Base-by-base conservation (phyloP, 129 eudicot species). In the Heracleum sosnowskyi region DNA sequence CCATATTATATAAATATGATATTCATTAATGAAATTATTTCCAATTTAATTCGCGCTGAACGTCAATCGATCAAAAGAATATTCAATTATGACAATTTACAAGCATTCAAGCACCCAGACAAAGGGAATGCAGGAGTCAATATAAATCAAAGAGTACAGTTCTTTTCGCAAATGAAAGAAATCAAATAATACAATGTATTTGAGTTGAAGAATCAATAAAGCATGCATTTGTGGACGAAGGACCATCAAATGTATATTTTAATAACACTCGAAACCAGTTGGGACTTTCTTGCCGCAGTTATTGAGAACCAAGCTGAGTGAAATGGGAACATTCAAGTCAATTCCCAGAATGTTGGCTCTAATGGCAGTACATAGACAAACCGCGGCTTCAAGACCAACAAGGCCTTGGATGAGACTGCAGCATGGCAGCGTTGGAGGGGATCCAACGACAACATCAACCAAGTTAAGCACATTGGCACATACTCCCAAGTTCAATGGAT, bases 321-420 rank as follows among this genome's bases (percentile, higher is more conserved):
- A 69, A 40, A 89, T 55, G n/a, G 90, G 93, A 55, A 89, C 82
- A 75, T 89, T 79, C 5, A 89, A 66, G 80, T 89, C 78, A 62
- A 89, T 86, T 13, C 92, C 90, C 63, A 88, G 79, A 53, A 90
- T 73, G 24, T 83, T 83, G 11, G 89, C 89, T 71, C 84, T 87
- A 28, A 90, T 75, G 35, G 91, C 88, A 35, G 91, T 87, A 85
- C 95, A 90, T 39, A 90, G 88, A 78, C 95, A 90, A 44, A 83
- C 79, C 3, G 91, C 91, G 4, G 91, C 95, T 4, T 90, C 91
- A 22, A 82, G 79, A 49, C 85, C 95, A 69, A 83, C 72, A 60
- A 90, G 85, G 20, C 89, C 91, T 45, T 77, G 72, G 40, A 90
- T 79, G 10, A 86, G 86, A 41, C 80, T 39, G 83, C 93, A 89